Evolutionary conservation across 2,329 filamentous ascomycete genomes (phyloP), one percentile per base, ranked within the genome.

Genomic region (Monosporascus sp.): DNA sequence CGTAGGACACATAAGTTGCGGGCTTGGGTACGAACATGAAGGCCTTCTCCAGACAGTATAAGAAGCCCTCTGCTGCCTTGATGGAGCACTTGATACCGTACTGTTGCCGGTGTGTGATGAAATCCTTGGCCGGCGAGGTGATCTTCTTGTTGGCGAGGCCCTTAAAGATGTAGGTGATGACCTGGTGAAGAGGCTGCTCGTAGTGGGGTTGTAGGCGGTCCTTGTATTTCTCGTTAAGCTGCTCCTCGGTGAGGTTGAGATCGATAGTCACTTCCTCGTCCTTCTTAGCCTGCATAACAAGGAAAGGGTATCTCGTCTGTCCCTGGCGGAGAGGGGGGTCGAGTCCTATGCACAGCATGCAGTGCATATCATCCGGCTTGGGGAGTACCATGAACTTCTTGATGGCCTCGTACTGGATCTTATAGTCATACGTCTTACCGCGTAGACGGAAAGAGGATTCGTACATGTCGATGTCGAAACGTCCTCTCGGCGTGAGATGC

Each of bases 401-500:
- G 75, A 97, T 91, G 49, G 87, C 85, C 54, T 97, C 90, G 74
- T 97, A 99, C 71, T 97, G 91, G 61, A 99, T 97, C 82, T 99
- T 99, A 84, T 99, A 99, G 77, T 99, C 95, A 78, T 99, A 99
- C 24, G 94, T 99, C 77, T 99, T 99, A 66, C 94, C 94, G 60
- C 94, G 93, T 57, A 99, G 82, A 58, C 94, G 88, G 81, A 99
- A 97, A 2, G 94, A 97, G 17, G 85, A 87, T 72, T 97, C 94
- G 81, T 99, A 99, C 88, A 99, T 96, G 72, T 99, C 94, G 75
- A 99, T 96, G 71, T 97, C 94, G 80, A 99, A 99, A 62, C 94
- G 93, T 71, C 94, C 95, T 88, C 94, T 90, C 59, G 94, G 94
- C 14, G 94, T 99, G 67, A 99, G 88, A 77, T 99, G 95, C 51